Evolutionary conservation across 2,329 filamentous ascomycete genomes (phyloP).

Genomic region (Colletotrichum ledebouriae): DNA sequence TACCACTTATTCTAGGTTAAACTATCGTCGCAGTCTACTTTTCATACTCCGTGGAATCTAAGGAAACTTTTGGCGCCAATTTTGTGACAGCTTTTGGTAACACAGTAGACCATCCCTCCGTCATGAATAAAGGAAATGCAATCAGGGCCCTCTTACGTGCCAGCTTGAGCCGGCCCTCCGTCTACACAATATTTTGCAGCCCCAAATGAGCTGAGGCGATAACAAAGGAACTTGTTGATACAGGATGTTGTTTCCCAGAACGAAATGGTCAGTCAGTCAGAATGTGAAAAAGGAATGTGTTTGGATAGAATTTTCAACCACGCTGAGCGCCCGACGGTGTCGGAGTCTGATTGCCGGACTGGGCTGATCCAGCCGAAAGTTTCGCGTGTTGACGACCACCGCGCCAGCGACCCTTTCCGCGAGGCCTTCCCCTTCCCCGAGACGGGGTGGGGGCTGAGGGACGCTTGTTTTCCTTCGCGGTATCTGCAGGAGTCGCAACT

Average conservation of each 20-base stretch:
- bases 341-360: background rate
- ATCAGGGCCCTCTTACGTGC: background rate
- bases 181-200: conserved; percentile 18
- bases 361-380: background rate
- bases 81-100: background rate
- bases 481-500: background rate
- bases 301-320: background rate
- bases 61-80: conserved; percentile 10
- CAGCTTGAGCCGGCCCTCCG: conserved; percentile 4
- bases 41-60: conserved; percentile 1
- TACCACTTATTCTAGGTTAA: conserved; percentile 15
- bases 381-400: conserved; percentile 22
- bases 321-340: background rate
- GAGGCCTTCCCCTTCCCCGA: conserved; percentile 9
- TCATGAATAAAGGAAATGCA: background rate
- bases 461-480: background rate
- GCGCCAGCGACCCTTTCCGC: conserved; percentile 26
- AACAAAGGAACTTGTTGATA: background rate
- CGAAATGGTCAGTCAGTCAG: background rate
- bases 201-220: background rate
- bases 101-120: background rate
- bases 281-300: background rate
- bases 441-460: background rate
- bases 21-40: conserved; percentile 6
- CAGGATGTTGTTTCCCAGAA: background rate